Evolutionary conservation across 2,329 filamentous ascomycete species (phyloP), one percentile per base, ranked within the genome.

Genomic region (Microdochium nivale): DNA sequence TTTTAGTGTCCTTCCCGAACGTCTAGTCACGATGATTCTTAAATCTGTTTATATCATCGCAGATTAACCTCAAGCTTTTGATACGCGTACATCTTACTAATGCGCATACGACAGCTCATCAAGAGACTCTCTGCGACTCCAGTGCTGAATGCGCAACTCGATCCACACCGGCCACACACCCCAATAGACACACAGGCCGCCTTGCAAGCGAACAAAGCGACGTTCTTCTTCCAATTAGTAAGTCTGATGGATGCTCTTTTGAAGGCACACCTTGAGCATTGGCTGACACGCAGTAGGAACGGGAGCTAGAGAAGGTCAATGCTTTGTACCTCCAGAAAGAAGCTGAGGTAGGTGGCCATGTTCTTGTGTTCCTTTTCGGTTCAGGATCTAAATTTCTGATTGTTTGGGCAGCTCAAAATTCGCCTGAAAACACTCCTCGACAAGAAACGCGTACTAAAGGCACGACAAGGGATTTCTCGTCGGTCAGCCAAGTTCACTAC

Each of bases 231-330:
- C 69, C 88, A 94, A 70, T 77, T 99, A 70, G 90, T 96, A 81
- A 67, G 83, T 24, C 3, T 14, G 11, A 59, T 51, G 48, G 49
- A 51, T n/a, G n/a, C n/a, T 48, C 47, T 23, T 40, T 49, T 40
- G 25, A 44, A 25, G 48, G 37, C 37, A n/a, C 40, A 16, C 24
- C 14, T 51, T 32, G 14, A 21, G 48, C 21, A 11, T 27, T 57
- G 70, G 55, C 72, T 79, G 55, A 80, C 61, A 54, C 51, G 43
- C 53, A 58, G 55, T 67, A 96, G 90, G 94, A 99, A 78, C 86
- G 94, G 61, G 94, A 99, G 70, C 81, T 99, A 51, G 94, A 97
- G 70, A 99, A 97, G 69, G 94, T 99, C 70, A 99, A 99, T 70
- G 89, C 84, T 14, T 96, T 96, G 70, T 99, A 99, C 67, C 72